Percentiles rank a stretch among this genome's conserved stretches.
phyloP scores from a whole-genome alignment of 2,329 filamentous ascomycete genomes.

The Alternaria solani region DNA sequence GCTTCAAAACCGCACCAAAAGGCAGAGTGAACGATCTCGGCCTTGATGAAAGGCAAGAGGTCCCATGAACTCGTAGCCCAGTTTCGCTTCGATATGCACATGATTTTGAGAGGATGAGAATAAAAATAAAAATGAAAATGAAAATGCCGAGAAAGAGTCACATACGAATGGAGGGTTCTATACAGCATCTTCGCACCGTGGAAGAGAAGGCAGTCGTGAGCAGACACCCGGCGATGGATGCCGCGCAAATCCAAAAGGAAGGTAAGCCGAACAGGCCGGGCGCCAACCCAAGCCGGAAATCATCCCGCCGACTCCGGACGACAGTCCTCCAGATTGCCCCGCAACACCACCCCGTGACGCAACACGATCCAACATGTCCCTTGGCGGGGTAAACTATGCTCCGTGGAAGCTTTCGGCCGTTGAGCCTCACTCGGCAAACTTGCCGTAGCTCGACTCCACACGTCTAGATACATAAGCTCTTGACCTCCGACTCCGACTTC shows the following conservation, averaged over 20 bases:
- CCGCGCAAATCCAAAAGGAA: constrained; percentile 9
- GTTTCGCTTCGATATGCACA: background rate
- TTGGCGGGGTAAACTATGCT: constrained; percentile 13
- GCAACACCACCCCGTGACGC: constrained; percentile 34
- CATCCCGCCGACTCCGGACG: constrained; percentile 23
- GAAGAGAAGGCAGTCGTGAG: background rate
- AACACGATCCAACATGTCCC: constrained; percentile 1
- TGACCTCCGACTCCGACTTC: background rate
- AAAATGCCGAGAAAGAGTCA: background rate
- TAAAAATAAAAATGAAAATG: too few relatives aligned
- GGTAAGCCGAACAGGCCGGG: constrained; percentile 22
- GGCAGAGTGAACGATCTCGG: background rate
- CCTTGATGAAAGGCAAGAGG: background rate
- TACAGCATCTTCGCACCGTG: background rate
- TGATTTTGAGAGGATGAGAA: background rate
- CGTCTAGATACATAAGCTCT: constrained; percentile 4
- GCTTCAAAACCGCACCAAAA: background rate
- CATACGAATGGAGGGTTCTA: background rate
- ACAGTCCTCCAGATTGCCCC: constrained; percentile 30
- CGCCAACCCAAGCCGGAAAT: constrained; percentile 9
- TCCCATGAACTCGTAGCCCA: background rate
- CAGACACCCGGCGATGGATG: background rate
- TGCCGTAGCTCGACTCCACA: background rate
- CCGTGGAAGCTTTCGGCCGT: background rate
- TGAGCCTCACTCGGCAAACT: constrained; percentile 5